Evolutionary conservation across 495 filamentous ascomycete genomes (phyloP).

Genomic region (Cercophora newfieldiana): DNA sequence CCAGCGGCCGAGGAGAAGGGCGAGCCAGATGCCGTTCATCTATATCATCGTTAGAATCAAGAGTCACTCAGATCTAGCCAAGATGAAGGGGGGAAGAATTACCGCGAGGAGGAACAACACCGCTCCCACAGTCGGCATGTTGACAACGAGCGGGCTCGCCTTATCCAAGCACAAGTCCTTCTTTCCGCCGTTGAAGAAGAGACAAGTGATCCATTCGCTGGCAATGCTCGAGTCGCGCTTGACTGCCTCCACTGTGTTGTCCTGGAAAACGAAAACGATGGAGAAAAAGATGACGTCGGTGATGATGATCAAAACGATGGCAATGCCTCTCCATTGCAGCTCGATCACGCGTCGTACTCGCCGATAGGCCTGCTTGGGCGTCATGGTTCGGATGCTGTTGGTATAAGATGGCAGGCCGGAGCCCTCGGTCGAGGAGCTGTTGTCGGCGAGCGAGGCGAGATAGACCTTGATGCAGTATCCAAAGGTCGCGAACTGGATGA

Average conservation of each 20-base stretch:
- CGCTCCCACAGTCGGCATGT: slow-evolving; percentile 74
- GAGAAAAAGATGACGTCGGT: slow-evolving; percentile 90
- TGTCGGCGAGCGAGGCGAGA: slow-evolving; percentile 76
- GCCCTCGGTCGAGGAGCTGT: slow-evolving; percentile 64
- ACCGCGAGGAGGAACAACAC: slow-evolving; percentile 80
- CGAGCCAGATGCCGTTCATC: slow-evolving; percentile 82
- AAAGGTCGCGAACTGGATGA: slow-evolving; percentile 84
- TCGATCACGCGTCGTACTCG: slow-evolving; percentile 82
- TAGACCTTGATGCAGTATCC: slow-evolving; percentile 95
- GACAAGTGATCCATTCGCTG: slow-evolving; percentile 67
- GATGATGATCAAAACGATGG: slow-evolving; percentile 82
- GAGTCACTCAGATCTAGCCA: not conserved
- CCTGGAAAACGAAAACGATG: slow-evolving; percentile 82
- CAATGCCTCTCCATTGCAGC: slow-evolving; percentile 91
- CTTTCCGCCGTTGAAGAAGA: slow-evolving; percentile 58
- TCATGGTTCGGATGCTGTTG: slow-evolving; percentile 76
- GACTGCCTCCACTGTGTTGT: slow-evolving; percentile 63
- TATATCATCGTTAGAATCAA: slow-evolving; percentile 28
- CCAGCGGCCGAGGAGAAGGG: slow-evolving; percentile 75
- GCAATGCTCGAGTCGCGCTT: slow-evolving; percentile 54
- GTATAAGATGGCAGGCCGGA: slow-evolving; percentile 77
- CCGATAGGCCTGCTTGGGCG: slow-evolving; percentile 83
- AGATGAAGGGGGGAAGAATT: slow-evolving; percentile 38
- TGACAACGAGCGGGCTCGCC: slow-evolving; percentile 61
- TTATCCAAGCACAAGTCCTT: slow-evolving; percentile 63